A percentile compares a stretch with the other conserved stretches of the same genome.
Evolutionary conservation across 768 basidiomycete genomes (phyloP).

Genomic region (Candolleomyces aberdarensis): DNA sequence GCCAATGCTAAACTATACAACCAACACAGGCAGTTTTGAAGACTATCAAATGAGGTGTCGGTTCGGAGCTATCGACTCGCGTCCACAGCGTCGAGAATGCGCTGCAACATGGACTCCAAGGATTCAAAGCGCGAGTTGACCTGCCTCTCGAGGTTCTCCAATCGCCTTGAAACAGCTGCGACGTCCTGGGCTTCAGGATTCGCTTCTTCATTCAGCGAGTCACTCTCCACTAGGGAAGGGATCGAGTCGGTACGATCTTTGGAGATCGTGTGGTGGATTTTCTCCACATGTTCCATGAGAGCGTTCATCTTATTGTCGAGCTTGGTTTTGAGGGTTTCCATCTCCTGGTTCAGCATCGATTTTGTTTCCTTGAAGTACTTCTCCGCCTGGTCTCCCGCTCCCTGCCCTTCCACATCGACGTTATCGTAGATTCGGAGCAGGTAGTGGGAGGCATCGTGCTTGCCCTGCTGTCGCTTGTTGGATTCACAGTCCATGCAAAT

Average conservation of each 20-base stretch:
- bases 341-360: background rate
- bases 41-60: no score
- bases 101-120: background rate
- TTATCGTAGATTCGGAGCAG: background rate
- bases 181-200: background rate
- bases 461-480: background rate
- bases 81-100: background rate
- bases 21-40: no score
- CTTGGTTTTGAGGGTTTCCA: background rate
- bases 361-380: background rate
- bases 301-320: background rate
- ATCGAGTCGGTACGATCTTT: background rate
- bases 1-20: no score
- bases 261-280: background rate
- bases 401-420: background rate
- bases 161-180: background rate
- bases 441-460: background rate
- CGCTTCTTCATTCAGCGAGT: background rate
- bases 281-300: background rate
- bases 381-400: background rate
- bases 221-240: background rate
- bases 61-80: no score
- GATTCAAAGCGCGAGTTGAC: background rate
- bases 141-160: background rate
- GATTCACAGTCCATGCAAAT: background rate